Base-by-base conservation (phyloP, 2,329 filamentous ascomycete genomes). In the Fusarium sp. region DNA sequence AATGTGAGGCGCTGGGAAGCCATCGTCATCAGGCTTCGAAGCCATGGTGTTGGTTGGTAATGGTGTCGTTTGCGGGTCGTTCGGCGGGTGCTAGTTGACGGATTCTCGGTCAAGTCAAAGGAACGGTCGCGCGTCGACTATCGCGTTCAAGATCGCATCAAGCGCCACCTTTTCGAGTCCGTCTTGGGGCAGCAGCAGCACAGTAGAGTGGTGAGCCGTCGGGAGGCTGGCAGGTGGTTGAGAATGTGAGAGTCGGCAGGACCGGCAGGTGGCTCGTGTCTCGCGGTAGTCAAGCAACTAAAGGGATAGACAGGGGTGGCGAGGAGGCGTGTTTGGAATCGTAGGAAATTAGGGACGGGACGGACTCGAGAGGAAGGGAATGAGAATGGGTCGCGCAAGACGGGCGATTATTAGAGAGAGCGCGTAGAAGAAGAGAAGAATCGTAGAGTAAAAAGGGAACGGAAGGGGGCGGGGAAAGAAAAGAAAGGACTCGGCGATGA, bases 1-100 rank as follows among this genome's bases (percentile, higher is more conserved):
- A 57, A 84, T 84, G 50, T 84, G 82, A 4, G 85, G 83, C 42
- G 76, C 77, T 22, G 83, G 80, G 62, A 85, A 84, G 67, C 80
- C 79, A 65, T 81, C 80, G 42, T 83, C 83, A 61, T 85, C 82
- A 61, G 79, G 79, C 60, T 84, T 83, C 20, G 81, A 79, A 57
- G 83, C 80, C 85, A 86, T 87, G 65, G 72, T 73, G 66, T 70
- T 62, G 52, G 57, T 62, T 50, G 64, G 56, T 72, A 61, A 59
- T 64, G 42, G 70, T 70, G 59, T 71, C 57, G 71, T 73, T n/a
- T 75, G 74, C 40, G 60, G 59, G 42, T 62, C 40, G 68, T 69
- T 64, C 56, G 45, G 52, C 29, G 22, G 35, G 47, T 62, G 56
- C 47, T 52, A 65, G 64, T 70, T 71, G 76, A 75, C 61, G 59